Percentiles rank a stretch among this genome's conserved stretches.
phyloP scores from a whole-genome alignment of 441 rosid species.

The Euphorbia celastroides region DNA sequence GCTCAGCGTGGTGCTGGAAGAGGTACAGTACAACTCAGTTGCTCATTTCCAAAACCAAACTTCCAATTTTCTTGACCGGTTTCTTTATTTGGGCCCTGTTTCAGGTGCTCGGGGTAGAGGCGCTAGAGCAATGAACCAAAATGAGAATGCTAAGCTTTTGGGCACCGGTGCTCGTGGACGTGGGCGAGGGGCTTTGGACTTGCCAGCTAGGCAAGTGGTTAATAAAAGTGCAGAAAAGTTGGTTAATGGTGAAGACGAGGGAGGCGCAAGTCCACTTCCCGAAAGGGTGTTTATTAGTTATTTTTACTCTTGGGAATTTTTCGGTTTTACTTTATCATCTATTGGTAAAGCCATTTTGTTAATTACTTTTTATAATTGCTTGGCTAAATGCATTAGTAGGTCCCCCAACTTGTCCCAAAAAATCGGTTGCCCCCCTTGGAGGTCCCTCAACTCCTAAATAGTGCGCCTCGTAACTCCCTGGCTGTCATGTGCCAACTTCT shows the following conservation, averaged over 20 bases:
- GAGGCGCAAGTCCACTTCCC: slow-evolving; percentile 48
- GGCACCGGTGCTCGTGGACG: slow-evolving; percentile 29
- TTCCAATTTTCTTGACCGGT: slow-evolving; percentile 15
- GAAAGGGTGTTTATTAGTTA: slow-evolving; percentile 39
- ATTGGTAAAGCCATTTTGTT: no score
- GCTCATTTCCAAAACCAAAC: slow-evolving; percentile 14
- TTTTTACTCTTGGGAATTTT: neutral
- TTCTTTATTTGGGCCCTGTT: slow-evolving; percentile 14
- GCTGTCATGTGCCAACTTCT: no score
- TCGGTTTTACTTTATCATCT: neutral
- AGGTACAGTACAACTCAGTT: slow-evolving; percentile 27
- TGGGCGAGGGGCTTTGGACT: slow-evolving; percentile 25
- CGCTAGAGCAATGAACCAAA: slow-evolving; percentile 32
- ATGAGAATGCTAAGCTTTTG: slow-evolving; percentile 29
- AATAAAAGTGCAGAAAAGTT: slow-evolving; percentile 43
- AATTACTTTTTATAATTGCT: no score
- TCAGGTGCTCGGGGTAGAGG: slow-evolving; percentile 44
- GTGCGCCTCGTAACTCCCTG: no score
- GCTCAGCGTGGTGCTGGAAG: slow-evolving; percentile 30
- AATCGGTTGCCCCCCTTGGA: no score
- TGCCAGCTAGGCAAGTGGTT: slow-evolving; percentile 28
- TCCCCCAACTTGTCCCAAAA: no score
- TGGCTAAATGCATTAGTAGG: no score
- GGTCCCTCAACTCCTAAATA: no score
- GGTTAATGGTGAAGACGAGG: slow-evolving; percentile 44